A percentile compares a stretch with the other conserved stretches of the same genome.
Conservation (phyloP, 2,329 filamentous ascomycete species). For the Ophiostoma tasmaniense region DNA sequence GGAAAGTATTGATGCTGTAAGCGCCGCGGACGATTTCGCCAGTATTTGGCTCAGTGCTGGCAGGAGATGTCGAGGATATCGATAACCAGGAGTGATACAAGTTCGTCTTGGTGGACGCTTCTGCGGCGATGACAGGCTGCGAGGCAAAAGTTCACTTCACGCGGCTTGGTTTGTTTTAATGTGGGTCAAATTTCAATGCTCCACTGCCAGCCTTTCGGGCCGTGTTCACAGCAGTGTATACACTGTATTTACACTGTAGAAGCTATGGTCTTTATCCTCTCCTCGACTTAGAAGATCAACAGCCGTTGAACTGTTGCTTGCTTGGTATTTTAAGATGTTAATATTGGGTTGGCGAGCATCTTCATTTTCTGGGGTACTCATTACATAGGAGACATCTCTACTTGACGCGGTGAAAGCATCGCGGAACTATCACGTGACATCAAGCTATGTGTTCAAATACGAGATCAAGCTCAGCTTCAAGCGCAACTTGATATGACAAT, state of each 20-base stretch:
- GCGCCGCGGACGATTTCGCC: not conserved
- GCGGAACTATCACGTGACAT: not conserved
- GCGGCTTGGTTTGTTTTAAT: conserved; percentile 15
- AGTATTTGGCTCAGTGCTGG: not conserved
- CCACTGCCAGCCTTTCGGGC: not conserved
- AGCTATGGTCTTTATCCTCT: not conserved
- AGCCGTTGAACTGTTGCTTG: not conserved
- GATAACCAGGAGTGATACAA: not conserved
- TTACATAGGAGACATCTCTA: not conserved
- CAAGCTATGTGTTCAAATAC: not conserved
- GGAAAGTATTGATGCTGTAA: not conserved
- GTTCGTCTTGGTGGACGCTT: not conserved
- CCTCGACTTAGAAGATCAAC: not conserved
- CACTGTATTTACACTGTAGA: not conserved
- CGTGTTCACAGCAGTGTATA: not conserved
- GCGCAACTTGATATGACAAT: not conserved
- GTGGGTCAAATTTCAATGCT: not conserved
- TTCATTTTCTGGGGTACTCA: not conserved
- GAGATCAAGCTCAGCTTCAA: not conserved
- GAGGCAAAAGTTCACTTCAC: conserved; percentile 14
- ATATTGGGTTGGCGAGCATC: not conserved
- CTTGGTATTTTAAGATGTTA: not conserved
- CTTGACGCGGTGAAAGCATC: not conserved
- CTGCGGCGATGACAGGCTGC: not conserved
- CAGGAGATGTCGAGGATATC: not conserved